Percentiles rank a stretch among this genome's conserved stretches.
These are phyloP conservation scores for Neodidymelliopsis sp. DNA, from an alignment of 2,329 filamentous ascomycete species.

Conservation along the genomic window DNA sequence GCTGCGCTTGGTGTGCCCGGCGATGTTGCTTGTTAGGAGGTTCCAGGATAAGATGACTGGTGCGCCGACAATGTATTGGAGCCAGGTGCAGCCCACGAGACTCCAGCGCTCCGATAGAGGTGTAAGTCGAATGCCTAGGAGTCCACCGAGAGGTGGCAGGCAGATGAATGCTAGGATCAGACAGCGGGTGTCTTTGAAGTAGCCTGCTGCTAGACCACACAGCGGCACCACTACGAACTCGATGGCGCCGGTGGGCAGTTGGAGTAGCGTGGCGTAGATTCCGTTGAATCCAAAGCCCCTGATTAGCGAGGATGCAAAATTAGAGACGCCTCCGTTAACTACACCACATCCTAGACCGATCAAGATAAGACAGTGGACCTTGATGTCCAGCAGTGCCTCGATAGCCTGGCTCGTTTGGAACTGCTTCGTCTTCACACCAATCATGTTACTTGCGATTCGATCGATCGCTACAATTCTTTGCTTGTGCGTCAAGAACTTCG, in stretches of 20 bases:
- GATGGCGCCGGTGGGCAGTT: conserved; percentile 54
- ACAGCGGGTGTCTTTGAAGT: conserved; percentile 41
- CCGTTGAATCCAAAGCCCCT: conserved; percentile 54
- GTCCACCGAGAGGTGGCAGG: conserved; percentile 57
- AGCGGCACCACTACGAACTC: conserved; percentile 53
- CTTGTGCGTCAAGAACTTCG: conserved; percentile 50
- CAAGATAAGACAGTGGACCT: conserved; percentile 50
- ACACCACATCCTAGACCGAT: conserved; percentile 56
- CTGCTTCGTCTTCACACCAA: conserved; percentile 52
- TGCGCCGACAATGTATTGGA: conserved; percentile 59
- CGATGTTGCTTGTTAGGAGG: conserved; percentile 52
- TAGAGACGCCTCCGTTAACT: conserved; percentile 60
- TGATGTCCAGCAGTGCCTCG: conserved; percentile 53
- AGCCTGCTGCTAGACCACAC: conserved; percentile 44
- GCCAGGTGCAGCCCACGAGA: conserved; percentile 62
- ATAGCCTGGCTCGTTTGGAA: conserved; percentile 49
- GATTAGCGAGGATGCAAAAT: conserved; percentile 58
- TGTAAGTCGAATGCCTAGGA: conserved; percentile 61
- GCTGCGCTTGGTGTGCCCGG: conserved; percentile 61
- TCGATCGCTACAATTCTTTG: conserved; percentile 51
- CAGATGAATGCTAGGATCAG: conserved; percentile 49
- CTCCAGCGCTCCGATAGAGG: conserved; percentile 55
- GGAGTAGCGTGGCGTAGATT: conserved; percentile 52
- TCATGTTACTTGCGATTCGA: conserved; percentile 52
- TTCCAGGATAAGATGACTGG: conserved; percentile 63